Evolutionary conservation across 768 basidiomycete species (phyloP), one percentile per base, ranked within the genome.

Genomic region (Naganishia randhawae): DNA sequence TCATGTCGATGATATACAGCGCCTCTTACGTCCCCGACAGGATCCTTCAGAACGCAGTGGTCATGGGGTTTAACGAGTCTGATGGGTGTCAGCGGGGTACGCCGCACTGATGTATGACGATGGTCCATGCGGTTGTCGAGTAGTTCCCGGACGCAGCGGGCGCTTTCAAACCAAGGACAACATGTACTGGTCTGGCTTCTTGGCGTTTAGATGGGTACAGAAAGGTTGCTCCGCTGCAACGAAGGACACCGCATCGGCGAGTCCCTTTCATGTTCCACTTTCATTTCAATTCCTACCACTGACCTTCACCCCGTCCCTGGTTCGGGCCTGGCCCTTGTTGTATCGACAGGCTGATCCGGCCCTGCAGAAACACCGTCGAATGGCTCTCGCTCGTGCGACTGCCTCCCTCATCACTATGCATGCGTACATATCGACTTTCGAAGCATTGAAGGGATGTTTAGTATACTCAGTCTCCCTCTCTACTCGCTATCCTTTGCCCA

Each of bases 11-110:
- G 53, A 22, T 65, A 5, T 54, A 42, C n/a, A 37, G 37, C 25
- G 29, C 10, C 3, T 8, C n/a, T 1, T 25, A 63, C 2, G 51
- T 31, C 14, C 10, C 50, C 13, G 16, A 39, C 33, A 37, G n/a
- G 1, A 31, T 69, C n/a, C 64, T 64, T 2, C n/a, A 27, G 6
- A 19, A 29, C 31, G 48, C 42, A 3, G 10, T 33, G 9, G 50
- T 69, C 13, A 42, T 69, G 39, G 69, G 69, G 3, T 69, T 65
- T 55, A 66, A 69, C 48, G 69, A 69, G 50, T 64, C 69, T 11
- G 69, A 69, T 25, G 53, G 66, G 27, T 61, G 41, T 32, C 39
- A 67, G 7, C 8, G 3, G 11, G 42, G 35, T 4, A 63, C 39
- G 6, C 69, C 39, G 6, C 69, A 69, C 22, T 29, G 42, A 1